phyloP scores from a whole-genome alignment of 176 grass and related monocot species.

The Melocanna baccifera region DNA sequence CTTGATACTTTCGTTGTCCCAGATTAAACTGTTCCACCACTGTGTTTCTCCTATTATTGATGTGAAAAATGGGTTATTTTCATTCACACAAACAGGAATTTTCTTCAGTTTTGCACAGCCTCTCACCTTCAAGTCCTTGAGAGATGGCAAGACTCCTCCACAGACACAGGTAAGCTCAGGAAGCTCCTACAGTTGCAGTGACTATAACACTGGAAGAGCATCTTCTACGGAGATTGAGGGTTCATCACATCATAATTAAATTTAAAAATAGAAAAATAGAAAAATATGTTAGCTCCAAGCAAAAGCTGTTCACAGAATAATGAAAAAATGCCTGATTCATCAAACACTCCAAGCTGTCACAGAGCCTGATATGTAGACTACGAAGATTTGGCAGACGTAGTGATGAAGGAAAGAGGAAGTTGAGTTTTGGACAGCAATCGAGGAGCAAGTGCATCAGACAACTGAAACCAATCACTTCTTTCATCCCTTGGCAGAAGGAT shows the following conservation, averaged over 20 bases:
- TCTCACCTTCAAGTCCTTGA: slow-evolving; percentile 42
- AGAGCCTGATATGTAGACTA: slow-evolving; percentile 12
- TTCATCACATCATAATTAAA: too few relatives aligned
- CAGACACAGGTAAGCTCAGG: slow-evolving; percentile 27
- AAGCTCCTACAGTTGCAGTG: slow-evolving; percentile 37
- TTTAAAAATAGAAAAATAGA: too few relatives aligned
- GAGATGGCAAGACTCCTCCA: slow-evolving; percentile 29
- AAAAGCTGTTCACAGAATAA: too few relatives aligned
- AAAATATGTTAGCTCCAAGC: too few relatives aligned
- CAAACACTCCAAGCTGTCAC: slow-evolving; percentile 25
- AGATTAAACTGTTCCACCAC: slow-evolving; percentile 37
- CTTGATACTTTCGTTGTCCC: slow-evolving; percentile 32
- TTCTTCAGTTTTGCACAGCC: slow-evolving; percentile 23
- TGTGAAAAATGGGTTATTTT: slow-evolving; percentile 25
- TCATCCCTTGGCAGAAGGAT: not conserved
- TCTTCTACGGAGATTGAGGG: not conserved
- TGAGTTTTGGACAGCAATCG: slow-evolving; percentile 28
- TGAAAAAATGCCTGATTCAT: too few relatives aligned
- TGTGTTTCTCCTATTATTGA: not conserved
- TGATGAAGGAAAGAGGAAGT: not conserved
- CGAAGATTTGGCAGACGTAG: not conserved
- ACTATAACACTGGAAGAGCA: slow-evolving; percentile 28
- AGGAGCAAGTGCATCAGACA: slow-evolving; percentile 23
- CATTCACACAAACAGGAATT: slow-evolving; percentile 38
- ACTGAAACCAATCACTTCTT: slow-evolving; percentile 17